Conservation (phyloP, 2,329 filamentous ascomycete species). For the Paraphoma sp. region DNA sequence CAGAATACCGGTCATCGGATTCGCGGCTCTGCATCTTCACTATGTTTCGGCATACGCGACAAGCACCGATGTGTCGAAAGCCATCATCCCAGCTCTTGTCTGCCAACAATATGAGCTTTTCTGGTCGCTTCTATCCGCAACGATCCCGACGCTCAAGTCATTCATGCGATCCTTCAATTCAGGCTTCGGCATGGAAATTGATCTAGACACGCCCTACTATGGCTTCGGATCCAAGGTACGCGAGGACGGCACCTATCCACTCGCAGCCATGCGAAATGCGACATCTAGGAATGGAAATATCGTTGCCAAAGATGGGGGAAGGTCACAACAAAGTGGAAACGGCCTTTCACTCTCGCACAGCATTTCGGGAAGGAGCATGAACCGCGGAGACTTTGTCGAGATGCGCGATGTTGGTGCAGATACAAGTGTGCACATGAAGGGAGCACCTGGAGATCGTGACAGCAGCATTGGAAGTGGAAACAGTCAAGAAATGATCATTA, state of each 20-base stretch:
- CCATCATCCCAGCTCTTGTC: slow-evolving; percentile 23
- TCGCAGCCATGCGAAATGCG: background rate
- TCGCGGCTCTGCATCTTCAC: slow-evolving; percentile 15
- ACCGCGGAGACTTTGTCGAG: background rate
- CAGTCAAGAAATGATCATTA: slow-evolving; percentile 13
- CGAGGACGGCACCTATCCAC: slow-evolving; percentile 3
- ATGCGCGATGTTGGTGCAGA: background rate
- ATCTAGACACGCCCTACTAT: slow-evolving; percentile 10
- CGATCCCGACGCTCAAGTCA: slow-evolving; percentile 35
- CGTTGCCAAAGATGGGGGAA: background rate
- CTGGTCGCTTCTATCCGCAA: slow-evolving; percentile 36
- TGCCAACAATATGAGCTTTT: slow-evolving; percentile 36
- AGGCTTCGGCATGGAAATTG: slow-evolving; percentile 19
- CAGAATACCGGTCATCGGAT: slow-evolving; percentile 18
- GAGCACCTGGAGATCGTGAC: background rate
- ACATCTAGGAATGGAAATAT: background rate
- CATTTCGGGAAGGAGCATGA: background rate
- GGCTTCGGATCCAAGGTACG: background rate
- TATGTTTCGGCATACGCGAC: slow-evolving; percentile 23
- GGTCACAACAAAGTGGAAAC: background rate
- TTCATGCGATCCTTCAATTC: slow-evolving; percentile 29
- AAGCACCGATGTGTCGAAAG: slow-evolving; percentile 9
- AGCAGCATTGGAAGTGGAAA: slow-evolving; percentile 4
- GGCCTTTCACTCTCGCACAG: background rate
- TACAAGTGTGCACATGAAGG: background rate